These are phyloP conservation scores for Kondoa subrosea DNA, from an alignment of 768 basidiomycete species.

Conservation along the genomic window DNA sequence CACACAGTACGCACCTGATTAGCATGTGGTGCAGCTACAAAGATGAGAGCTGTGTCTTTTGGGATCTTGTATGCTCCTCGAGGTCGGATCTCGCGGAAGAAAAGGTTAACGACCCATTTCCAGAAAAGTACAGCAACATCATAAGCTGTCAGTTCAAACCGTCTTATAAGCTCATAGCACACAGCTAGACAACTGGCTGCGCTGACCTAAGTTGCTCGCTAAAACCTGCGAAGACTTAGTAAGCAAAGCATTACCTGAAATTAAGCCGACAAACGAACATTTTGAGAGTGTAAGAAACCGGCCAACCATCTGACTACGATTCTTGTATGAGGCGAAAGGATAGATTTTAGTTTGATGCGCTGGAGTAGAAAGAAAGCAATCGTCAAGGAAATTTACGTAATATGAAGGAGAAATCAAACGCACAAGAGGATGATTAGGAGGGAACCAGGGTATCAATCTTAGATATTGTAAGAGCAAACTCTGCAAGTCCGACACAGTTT, in stretches of 20 bases:
- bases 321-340: not conserved
- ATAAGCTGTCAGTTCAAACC: conserved; percentile 35
- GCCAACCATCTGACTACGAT: not conserved
- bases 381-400: too few relatives aligned
- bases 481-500: conserved; percentile 23
- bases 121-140: conserved; percentile 69
- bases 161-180: not conserved
- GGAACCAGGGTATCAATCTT: conserved; percentile 21
- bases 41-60: conserved; percentile 71
- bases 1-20: conserved; percentile 48
- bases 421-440: not conserved
- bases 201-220: not conserved
- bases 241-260: conserved; percentile 10
- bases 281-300: not conserved
- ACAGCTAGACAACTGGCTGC: not conserved
- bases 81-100: conserved; percentile 89
- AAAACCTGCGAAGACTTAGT: conserved; percentile 11
- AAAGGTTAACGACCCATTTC: conserved; percentile 70
- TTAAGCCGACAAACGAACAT: not conserved
- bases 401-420: not conserved
- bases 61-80: conserved; percentile 91
- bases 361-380: not conserved
- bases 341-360: not conserved
- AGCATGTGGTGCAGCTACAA: conserved; percentile 79
- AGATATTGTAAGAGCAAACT: conserved; percentile 24